Conservation (phyloP, 345 rosid species). For the Microthlaspi erraticum region DNA sequence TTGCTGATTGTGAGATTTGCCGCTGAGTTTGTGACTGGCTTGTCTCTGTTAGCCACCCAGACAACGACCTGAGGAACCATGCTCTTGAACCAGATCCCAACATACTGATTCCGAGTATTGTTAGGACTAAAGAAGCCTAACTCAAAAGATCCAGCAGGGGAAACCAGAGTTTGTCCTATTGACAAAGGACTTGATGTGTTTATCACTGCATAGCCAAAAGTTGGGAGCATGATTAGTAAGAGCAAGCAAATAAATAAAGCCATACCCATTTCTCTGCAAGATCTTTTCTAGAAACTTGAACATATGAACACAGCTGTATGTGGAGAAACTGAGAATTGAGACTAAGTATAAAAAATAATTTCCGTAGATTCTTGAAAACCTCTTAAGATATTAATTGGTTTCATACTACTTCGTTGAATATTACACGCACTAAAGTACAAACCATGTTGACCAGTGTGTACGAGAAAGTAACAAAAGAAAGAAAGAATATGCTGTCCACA, state of each 20-base stretch:
- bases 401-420: slow-evolving; percentile 17
- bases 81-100: slow-evolving; percentile 56
- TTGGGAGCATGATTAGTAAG: slow-evolving; percentile 29
- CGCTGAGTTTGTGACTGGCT: slow-evolving; percentile 6
- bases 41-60: slow-evolving; percentile 48
- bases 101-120: slow-evolving; percentile 39
- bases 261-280: slow-evolving; percentile 14
- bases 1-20: slow-evolving; percentile 35
- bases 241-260: slow-evolving; percentile 20
- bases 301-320: slow-evolving; percentile 13
- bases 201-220: slow-evolving; percentile 33
- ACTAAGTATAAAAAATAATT: too few relatives aligned
- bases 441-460: slow-evolving; percentile 14
- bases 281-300: neutral
- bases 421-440: neutral
- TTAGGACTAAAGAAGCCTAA: slow-evolving; percentile 50
- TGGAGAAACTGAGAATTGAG: neutral
- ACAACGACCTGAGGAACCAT: slow-evolving; percentile 34
- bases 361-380: too few relatives aligned
- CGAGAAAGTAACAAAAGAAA: neutral
- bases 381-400: neutral
- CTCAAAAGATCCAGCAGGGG: slow-evolving; percentile 38
- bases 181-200: slow-evolving; percentile 37
- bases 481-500: slow-evolving; percentile 21
- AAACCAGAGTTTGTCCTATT: slow-evolving; percentile 38